These are phyloP conservation scores for Barnettozyma hawaiiensis DNA, from an alignment of 1,139 yeast genomes.

Conservation along the genomic window DNA sequence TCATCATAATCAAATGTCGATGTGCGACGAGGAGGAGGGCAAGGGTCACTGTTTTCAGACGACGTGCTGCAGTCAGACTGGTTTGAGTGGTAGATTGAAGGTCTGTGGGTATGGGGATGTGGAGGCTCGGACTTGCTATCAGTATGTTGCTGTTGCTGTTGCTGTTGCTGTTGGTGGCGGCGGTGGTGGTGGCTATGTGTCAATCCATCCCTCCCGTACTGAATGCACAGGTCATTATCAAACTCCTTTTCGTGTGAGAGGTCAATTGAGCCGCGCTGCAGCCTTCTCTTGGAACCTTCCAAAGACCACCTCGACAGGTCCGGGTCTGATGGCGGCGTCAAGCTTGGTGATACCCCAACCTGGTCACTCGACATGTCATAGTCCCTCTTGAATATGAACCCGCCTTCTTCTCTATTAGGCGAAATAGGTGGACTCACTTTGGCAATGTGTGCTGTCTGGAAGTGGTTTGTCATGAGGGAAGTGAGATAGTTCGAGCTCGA, in stretches of 20 bases:
- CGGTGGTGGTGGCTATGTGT: background rate
- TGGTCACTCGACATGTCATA: background rate
- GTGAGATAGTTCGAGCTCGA: slow-evolving; percentile 15
- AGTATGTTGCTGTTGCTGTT: no score
- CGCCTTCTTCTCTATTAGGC: background rate
- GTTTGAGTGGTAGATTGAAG: slow-evolving; percentile 17
- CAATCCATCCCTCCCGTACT: background rate
- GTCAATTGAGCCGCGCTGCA: slow-evolving; percentile 14
- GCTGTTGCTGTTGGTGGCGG: no score
- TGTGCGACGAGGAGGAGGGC: background rate
- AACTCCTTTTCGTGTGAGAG: slow-evolving; percentile 6
- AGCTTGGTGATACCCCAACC: background rate
- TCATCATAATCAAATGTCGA: slow-evolving; percentile 21
- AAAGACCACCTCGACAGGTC: slow-evolving; percentile 10
- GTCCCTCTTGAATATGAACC: slow-evolving; percentile 6
- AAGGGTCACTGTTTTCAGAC: background rate
- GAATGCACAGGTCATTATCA: slow-evolving; percentile 2
- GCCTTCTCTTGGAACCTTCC: slow-evolving; percentile 14
- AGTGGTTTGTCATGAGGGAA: slow-evolving; percentile 11
- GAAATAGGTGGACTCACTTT: slow-evolving; percentile 4
- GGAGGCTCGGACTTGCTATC: background rate
- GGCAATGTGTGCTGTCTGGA: slow-evolving; percentile 3
- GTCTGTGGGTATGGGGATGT: background rate
- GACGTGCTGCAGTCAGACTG: slow-evolving; percentile 9
- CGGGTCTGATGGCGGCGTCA: slow-evolving; percentile 4